These are phyloP conservation scores for Tricholoma sp. DNA, from an alignment of 768 basidiomycete species.

Conservation along the genomic window DNA sequence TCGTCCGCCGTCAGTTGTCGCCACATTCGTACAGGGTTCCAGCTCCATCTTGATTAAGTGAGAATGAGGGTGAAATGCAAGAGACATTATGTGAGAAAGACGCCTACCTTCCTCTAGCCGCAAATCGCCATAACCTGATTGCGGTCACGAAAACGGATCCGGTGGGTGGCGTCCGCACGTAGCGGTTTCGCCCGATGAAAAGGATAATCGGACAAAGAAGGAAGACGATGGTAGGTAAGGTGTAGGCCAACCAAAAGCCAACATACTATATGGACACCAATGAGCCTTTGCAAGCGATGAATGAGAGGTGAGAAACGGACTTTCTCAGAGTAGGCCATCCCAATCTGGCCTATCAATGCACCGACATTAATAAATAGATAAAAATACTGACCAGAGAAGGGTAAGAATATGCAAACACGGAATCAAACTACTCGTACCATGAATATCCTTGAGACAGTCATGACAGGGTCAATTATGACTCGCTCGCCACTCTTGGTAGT, in stretches of 20 bases:
- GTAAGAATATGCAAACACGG: not conserved
- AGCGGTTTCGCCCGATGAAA: constrained; percentile 47
- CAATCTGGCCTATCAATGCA: constrained; percentile 61
- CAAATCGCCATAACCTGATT: constrained; percentile 41
- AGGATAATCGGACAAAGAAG: constrained; percentile 58
- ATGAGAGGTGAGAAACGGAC: constrained; percentile 21
- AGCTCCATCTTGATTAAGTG: constrained; percentile 18
- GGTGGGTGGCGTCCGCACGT: constrained; percentile 50
- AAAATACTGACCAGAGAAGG: constrained; percentile 40
- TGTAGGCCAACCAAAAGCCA: constrained; percentile 63
- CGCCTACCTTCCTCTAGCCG: constrained; percentile 43
- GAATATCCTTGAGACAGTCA: constrained; percentile 68
- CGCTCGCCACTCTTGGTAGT: constrained; percentile 53
- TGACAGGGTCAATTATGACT: constrained; percentile 68
- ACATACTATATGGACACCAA: constrained; percentile 37
- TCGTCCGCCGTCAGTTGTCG: constrained; percentile 48
- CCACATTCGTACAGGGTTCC: constrained; percentile 45
- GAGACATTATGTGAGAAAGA: not conserved
- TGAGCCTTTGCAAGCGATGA: not conserved
- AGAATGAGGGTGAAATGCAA: not conserved
- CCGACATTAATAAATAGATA: constrained; percentile 75
- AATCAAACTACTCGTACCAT: constrained; percentile 43
- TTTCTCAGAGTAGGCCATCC: constrained; percentile 65
- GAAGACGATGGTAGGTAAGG: constrained; percentile 60
- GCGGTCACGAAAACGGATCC: constrained; percentile 58